Conservation (phyloP, 768 basidiomycete species). For the Amanita fuliginea region DNA sequence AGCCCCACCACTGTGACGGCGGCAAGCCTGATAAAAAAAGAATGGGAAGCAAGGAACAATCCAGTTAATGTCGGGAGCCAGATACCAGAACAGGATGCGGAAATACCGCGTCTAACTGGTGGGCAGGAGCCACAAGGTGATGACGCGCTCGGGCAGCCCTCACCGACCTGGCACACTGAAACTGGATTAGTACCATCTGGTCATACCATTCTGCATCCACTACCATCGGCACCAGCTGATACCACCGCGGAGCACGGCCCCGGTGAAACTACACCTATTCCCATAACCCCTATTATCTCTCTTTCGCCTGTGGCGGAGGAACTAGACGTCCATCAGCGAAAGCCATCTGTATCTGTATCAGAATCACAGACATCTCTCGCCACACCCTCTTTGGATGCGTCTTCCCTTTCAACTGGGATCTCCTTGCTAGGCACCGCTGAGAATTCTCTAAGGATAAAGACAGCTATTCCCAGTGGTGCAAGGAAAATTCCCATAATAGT, state of each 20-base stretch:
- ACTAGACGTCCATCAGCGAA: not conserved
- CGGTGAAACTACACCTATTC: constrained; percentile 2
- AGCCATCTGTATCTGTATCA: constrained; percentile 1
- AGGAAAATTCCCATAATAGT: constrained; percentile 19
- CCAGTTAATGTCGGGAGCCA: constrained; percentile 12
- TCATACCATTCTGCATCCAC: not conserved
- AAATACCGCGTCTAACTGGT: no score
- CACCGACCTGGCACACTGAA: constrained; percentile 4
- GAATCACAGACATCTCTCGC: not conserved
- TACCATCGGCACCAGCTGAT: not conserved
- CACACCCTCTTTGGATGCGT: not conserved
- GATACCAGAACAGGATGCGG: no score
- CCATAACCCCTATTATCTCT: constrained; percentile 6
- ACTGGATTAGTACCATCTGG: not conserved
- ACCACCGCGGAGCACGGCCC: not conserved
- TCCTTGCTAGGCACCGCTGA: not conserved
- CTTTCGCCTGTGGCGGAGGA: constrained; percentile 5
- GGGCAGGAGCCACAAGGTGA: not conserved
- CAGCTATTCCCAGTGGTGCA: constrained; percentile 5
- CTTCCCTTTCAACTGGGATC: not conserved
- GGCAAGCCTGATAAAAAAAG: constrained; percentile 40
- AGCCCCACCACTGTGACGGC: constrained; percentile 23
- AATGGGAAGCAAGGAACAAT: constrained; percentile 37
- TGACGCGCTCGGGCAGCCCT: not conserved
- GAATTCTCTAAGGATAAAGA: constrained; percentile 8